Evolutionary conservation across 106 monocot species (phyloP).

Genomic region (Phalaenopsis equestris): DNA sequence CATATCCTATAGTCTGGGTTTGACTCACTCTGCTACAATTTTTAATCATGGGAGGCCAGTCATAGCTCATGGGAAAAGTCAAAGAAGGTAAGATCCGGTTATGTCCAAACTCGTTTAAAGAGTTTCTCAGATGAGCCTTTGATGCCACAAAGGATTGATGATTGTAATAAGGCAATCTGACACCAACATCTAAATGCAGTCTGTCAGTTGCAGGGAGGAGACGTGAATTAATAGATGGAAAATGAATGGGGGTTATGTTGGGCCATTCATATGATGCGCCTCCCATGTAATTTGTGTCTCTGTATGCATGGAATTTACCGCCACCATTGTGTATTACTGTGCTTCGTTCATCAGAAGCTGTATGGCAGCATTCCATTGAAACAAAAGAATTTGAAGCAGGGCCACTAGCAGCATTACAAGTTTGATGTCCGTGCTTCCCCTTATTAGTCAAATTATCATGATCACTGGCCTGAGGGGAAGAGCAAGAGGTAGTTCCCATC

Average conservation of each 20-base stretch:
- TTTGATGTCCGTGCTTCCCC: constrained; percentile 1
- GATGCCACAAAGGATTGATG: constrained; percentile 42
- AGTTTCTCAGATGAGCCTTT: constrained; percentile 34
- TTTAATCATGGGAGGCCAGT: constrained; percentile 85
- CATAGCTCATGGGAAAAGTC: constrained; percentile 60
- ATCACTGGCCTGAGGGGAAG: background rate
- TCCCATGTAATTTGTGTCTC: constrained; percentile 16
- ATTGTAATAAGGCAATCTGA: constrained; percentile 39
- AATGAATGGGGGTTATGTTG: constrained; percentile 32
- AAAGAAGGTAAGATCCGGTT: constrained; percentile 39
- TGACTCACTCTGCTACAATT: constrained; percentile 45
- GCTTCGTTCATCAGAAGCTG: constrained; percentile 10
- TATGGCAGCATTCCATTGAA: constrained; percentile 6
- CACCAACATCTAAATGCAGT: constrained; percentile 74
- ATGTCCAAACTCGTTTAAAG: constrained; percentile 31
- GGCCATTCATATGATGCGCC: constrained; percentile 61
- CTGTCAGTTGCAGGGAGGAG: constrained; percentile 55
- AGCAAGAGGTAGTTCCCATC: background rate
- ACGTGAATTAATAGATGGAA: constrained; percentile 31
- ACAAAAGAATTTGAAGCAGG: constrained; percentile 7
- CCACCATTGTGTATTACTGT: constrained; percentile 14
- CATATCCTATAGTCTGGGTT: constrained; percentile 36
- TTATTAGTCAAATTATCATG: background rate
- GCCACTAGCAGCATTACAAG: background rate
- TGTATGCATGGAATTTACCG: constrained; percentile 7